Conservation (phyloP, 1,284 basidiomycete species). For the Omphalotus olearius region DNA sequence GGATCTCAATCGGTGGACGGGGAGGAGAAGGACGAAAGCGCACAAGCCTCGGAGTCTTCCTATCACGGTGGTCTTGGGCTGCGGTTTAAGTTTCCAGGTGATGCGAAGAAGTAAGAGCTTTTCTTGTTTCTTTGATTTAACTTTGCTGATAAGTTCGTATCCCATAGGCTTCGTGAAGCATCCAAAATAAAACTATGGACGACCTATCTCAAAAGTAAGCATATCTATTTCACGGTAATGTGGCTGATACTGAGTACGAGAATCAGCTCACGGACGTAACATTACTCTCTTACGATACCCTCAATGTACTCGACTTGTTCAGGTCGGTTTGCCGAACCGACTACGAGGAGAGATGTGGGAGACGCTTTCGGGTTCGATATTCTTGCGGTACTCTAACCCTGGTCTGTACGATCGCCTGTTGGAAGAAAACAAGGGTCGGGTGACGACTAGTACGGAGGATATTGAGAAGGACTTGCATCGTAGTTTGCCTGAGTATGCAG, state of each 20-base stretch:
- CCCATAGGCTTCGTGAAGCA: slow-evolving; percentile 79
- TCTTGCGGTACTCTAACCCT: slow-evolving; percentile 85
- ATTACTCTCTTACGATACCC: slow-evolving; percentile 94
- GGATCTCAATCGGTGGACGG: slow-evolving; percentile 49
- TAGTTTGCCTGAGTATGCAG: slow-evolving; percentile 91
- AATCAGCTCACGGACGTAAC: slow-evolving; percentile 79
- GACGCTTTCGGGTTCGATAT: slow-evolving; percentile 91
- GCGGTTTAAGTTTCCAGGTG: slow-evolving; percentile 89
- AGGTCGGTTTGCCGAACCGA: slow-evolving; percentile 94
- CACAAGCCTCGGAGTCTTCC: slow-evolving; percentile 33
- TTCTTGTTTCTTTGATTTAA: neutral
- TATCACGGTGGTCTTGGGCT: slow-evolving; percentile 87
- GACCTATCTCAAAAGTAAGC: slow-evolving; percentile 76
- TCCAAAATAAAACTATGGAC: slow-evolving; percentile 98
- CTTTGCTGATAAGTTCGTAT: slow-evolving; percentile 13
- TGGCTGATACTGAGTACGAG: neutral
- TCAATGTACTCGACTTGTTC: slow-evolving; percentile 92
- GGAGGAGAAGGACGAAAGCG: slow-evolving; percentile 55
- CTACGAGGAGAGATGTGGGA: slow-evolving; percentile 99
- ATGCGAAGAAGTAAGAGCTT: slow-evolving; percentile 77
- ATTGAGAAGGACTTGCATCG: slow-evolving; percentile 99
- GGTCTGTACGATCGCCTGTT: slow-evolving; percentile 83
- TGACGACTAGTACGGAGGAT: slow-evolving; percentile 92
- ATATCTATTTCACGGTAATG: neutral
- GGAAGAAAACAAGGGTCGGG: slow-evolving; percentile 75